Conservation (phyloP, 164 flowering plant species). For the Santalum album region DNA sequence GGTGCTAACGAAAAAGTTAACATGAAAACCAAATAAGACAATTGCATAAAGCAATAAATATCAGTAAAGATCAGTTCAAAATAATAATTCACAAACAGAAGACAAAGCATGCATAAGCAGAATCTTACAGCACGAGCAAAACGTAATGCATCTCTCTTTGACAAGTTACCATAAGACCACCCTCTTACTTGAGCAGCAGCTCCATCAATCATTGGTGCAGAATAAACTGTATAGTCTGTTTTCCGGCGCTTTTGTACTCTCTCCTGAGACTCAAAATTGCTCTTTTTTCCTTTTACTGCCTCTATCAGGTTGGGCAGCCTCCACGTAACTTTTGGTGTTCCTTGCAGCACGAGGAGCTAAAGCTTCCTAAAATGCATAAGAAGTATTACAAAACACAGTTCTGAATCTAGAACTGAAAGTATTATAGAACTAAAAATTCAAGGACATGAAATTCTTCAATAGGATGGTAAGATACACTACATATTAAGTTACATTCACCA, state of each 20-base stretch:
- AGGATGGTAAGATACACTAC: background rate
- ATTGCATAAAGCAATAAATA: too few relatives aligned
- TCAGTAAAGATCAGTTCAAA: too few relatives aligned
- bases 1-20: too few relatives aligned
- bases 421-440: background rate
- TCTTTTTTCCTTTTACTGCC: slow-evolving; percentile 74
- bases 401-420: background rate
- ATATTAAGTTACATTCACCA: too few relatives aligned
- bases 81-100: too few relatives aligned
- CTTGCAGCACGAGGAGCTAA: slow-evolving; percentile 96
- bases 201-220: slow-evolving; percentile 75
- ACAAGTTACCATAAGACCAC: slow-evolving; percentile 86
- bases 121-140: slow-evolving; percentile 75
- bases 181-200: slow-evolving; percentile 88
- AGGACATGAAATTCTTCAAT: too few relatives aligned
- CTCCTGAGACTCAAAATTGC: slow-evolving; percentile 44
- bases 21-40: too few relatives aligned
- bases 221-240: slow-evolving; percentile 36
- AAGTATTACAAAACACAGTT: background rate
- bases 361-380: slow-evolving; percentile 49
- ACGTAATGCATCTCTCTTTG: slow-evolving; percentile 88
- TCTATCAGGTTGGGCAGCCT: slow-evolving; percentile 53
- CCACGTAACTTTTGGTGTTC: slow-evolving; percentile 81
- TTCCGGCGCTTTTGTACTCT: slow-evolving; percentile 63
- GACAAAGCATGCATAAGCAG: background rate